Percentiles rank a stretch among this genome's conserved stretches.
Evolutionary conservation across 2,329 filamentous ascomycete genomes (phyloP).

Genomic region (Lasiodiplodia gonubiensis): DNA sequence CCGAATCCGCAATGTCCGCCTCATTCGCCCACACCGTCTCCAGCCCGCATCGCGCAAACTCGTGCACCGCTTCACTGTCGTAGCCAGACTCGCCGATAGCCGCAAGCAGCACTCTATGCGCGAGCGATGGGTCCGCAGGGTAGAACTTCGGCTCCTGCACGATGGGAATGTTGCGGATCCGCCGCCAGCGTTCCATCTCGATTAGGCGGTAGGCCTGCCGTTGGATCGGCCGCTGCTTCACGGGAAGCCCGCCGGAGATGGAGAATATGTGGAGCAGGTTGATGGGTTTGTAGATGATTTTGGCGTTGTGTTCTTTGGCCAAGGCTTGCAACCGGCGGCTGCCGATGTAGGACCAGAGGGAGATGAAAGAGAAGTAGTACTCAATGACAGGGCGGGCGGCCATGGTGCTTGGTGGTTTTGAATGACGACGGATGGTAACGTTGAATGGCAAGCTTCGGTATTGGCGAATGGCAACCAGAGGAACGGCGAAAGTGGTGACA

Average conservation of each 20-base stretch:
- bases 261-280: slow-evolving; percentile 42
- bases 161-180: slow-evolving; percentile 37
- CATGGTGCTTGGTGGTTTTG: background rate
- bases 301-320: slow-evolving; percentile 34
- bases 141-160: slow-evolving; percentile 34
- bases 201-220: slow-evolving; percentile 40
- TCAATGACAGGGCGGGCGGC: background rate
- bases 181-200: slow-evolving; percentile 36
- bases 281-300: slow-evolving; percentile 40
- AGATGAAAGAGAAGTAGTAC: slow-evolving; percentile 42
- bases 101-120: slow-evolving; percentile 38
- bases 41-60: slow-evolving; percentile 26
- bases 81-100: slow-evolving; percentile 31
- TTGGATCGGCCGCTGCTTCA: slow-evolving; percentile 40
- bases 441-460: no score
- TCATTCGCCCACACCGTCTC: slow-evolving; percentile 30
- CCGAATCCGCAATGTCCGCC: slow-evolving; percentile 26
- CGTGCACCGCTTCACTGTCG: slow-evolving; percentile 25
- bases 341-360: slow-evolving; percentile 41
- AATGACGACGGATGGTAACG: no score
- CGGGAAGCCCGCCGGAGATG: slow-evolving; percentile 41
- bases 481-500: background rate
- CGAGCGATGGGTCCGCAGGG: slow-evolving; percentile 38
- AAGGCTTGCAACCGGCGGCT: slow-evolving; percentile 37
- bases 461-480: background rate